phyloP scores from a whole-genome alignment of 352 stramenopile genomes.

The Globisporangium okanoganense region DNA sequence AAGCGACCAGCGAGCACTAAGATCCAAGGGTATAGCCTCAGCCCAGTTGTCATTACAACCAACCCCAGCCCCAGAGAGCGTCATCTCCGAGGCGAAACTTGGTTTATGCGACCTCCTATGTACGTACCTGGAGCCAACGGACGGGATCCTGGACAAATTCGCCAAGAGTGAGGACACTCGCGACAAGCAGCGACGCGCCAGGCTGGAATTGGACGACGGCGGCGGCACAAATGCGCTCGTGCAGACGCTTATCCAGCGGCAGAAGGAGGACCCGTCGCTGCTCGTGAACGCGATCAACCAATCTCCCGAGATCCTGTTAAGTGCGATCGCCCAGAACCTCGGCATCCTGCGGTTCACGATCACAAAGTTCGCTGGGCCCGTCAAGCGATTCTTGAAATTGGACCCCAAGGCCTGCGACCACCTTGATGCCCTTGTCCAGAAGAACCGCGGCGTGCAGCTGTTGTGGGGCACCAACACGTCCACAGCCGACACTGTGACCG shows the following conservation, averaged over 20 bases:
- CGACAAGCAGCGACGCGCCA: conserved; percentile 20
- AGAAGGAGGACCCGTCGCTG: conserved; percentile 50
- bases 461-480: conserved; percentile 43
- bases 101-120: conserved; percentile 40
- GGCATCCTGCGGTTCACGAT: conserved; percentile 72
- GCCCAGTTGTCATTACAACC: neutral
- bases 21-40: neutral
- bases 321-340: conserved; percentile 50
- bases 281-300: conserved; percentile 60
- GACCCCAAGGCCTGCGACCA: conserved; percentile 54
- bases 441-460: conserved; percentile 54
- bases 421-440: conserved; percentile 42
- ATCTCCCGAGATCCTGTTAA: conserved; percentile 65
- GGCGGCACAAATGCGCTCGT: conserved; percentile 27
- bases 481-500: neutral
- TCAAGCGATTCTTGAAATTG: conserved; percentile 66
- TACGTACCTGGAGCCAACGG: conserved; percentile 33
- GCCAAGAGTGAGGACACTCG: conserved; percentile 29
- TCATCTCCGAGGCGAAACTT: conserved; percentile 20
- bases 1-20: neutral
- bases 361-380: conserved; percentile 53
- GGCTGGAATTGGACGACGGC: conserved; percentile 23
- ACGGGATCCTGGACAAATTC: conserved; percentile 47
- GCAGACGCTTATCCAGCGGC: conserved; percentile 42
- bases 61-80: neutral